These are phyloP conservation scores for Penicillium sclerotiorum DNA, from an alignment of 2,329 filamentous ascomycete genomes.

Conservation along the genomic window DNA sequence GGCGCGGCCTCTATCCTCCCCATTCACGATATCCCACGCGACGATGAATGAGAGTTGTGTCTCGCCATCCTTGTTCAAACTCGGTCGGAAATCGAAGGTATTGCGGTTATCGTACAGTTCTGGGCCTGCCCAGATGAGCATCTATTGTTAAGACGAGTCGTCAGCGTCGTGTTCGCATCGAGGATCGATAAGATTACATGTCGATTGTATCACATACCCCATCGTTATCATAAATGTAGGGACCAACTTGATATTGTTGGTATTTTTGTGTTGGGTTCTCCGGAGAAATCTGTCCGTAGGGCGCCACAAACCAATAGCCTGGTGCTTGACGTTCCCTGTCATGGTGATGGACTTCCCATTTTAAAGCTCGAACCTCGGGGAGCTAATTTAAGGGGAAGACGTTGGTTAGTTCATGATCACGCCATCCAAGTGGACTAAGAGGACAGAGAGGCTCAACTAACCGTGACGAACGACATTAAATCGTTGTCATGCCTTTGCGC, in stretches of 20 bases:
- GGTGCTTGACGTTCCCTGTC: constrained; percentile 34
- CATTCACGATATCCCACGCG: constrained; percentile 32
- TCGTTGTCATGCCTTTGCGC: constrained; percentile 32
- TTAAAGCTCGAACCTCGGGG: constrained; percentile 33
- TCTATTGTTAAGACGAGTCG: constrained; percentile 22
- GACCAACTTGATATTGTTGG: constrained; percentile 49
- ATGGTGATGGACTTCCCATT: constrained; percentile 29
- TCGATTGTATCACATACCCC: constrained; percentile 33
- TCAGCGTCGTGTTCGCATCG: no score
- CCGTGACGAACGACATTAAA: constrained; percentile 39
- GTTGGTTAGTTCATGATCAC: background rate
- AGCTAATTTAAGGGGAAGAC: constrained; percentile 19
- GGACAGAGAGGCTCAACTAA: constrained; percentile 15
- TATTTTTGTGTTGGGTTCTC: constrained; percentile 28
- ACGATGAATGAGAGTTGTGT: constrained; percentile 53
- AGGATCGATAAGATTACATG: no score
- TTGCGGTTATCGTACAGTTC: constrained; percentile 51
- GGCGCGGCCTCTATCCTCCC: constrained; percentile 47
- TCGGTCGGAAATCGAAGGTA: constrained; percentile 51
- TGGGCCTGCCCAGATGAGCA: constrained; percentile 54
- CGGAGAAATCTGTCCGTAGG: constrained; percentile 38
- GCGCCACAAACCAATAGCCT: constrained; percentile 54
- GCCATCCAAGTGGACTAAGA: background rate
- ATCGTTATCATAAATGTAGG: constrained; percentile 54
- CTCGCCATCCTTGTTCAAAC: constrained; percentile 46